Evolutionary conservation across 2,329 filamentous ascomycete genomes (phyloP), one percentile per base, ranked within the genome.

Genomic region (Amesomyces nigricolor): DNA sequence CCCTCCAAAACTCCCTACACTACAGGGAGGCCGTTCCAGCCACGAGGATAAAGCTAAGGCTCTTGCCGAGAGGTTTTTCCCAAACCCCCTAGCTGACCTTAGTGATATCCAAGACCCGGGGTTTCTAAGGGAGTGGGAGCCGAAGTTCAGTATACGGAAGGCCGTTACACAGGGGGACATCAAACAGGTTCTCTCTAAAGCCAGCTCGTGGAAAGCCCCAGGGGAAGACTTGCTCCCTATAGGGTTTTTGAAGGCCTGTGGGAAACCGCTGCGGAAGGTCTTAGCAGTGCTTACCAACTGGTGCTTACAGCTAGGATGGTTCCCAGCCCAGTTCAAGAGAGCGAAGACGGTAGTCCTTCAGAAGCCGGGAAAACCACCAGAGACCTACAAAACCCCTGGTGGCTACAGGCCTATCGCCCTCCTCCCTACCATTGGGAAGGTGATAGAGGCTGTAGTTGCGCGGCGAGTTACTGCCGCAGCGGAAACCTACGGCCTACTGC

Each of bases 191-290:
- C 19, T 43, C 10, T 22, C 1, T 7, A 43, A 43, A 7, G 14
- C 40, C 10, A 19, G 45, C 4, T 32, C 29, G 1, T 47, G 30
- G 45, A 47, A 47, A n/a, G 45, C 45, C 29, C 45, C 29, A 14
- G 45, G 45, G 8, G 45, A 47, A 13, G 45, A 47, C 51, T 19
- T 19, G 17, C 32, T 47, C 8, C 50, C 43, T 11, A 53, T 38
- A 14, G 42, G 50, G 17, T 37, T 53, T 13, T 29, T 54, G n/a
- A 54, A 51, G 22, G 46, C 47, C 16, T 55, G 11, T 35, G 47
- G 53, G 5, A 22, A 50, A 10, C 47, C 32, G n/a, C 22, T 55
- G 17, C 17, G 11, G 14, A 22, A 42, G 14, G 26, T 51, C 7
- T 22, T 55, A 1, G 32, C 42, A 11, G 17, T 51, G 3, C 16